These are phyloP conservation scores for Fraxinus ornus DNA, from an alignment of 305 asterid species.

Conservation along the genomic window DNA sequence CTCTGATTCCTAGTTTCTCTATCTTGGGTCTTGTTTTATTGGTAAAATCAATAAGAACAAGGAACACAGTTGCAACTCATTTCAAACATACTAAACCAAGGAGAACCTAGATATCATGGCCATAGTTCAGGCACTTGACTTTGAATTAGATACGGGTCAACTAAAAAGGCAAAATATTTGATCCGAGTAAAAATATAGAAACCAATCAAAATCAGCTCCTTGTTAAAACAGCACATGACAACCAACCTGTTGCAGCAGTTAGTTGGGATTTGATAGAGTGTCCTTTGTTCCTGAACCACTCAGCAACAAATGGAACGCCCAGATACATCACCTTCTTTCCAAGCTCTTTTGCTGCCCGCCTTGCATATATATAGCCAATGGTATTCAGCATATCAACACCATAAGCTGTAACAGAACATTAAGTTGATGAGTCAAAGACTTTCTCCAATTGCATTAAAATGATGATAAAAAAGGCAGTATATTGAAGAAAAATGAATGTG, in stretches of 20 bases:
- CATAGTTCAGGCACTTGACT: neutral
- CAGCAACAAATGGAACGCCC: conserved; percentile 96
- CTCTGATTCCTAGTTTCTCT: conserved; percentile 6
- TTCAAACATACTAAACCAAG: neutral
- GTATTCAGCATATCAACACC: conserved; percentile 98
- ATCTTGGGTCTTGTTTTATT: conserved; percentile 10
- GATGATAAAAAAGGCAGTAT: conserved; percentile 11
- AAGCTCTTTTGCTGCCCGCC: conserved; percentile 98
- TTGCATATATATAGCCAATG: conserved; percentile 89
- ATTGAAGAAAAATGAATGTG: neutral
- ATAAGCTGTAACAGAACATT: conserved; percentile 61
- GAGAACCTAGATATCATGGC: neutral
- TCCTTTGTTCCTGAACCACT: conserved; percentile 99
- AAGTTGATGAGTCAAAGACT: conserved; percentile 18
- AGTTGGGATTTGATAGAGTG: conserved; percentile 96
- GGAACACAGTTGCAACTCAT: neutral
- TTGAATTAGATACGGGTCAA: conserved; percentile 15
- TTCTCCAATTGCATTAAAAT: conserved; percentile 4
- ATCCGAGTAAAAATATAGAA: neutral
- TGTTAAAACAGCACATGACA: conserved; percentile 1
- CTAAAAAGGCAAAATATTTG: conserved; percentile 12
- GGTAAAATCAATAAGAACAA: neutral
- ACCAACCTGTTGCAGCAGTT: conserved; percentile 96
- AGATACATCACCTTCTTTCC: conserved; percentile 94
- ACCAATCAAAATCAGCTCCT: neutral